Percentiles rank a stretch among this genome's conserved stretches.
Evolutionary conservation across 768 basidiomycete species (phyloP).

Genomic region (Mycena crocata): DNA sequence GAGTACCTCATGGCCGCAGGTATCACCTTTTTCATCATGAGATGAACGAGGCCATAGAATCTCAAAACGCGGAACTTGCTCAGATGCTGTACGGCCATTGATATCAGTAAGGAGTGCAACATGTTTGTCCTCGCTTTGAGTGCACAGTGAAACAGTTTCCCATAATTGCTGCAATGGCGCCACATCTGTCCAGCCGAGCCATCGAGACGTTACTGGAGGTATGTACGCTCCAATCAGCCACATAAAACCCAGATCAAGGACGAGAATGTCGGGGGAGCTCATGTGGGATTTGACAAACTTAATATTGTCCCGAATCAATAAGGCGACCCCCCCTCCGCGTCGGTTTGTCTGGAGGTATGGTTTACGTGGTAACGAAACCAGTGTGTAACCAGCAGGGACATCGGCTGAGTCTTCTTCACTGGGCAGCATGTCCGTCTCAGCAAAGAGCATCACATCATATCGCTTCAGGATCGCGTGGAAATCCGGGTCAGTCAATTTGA

Average conservation of each 20-base stretch:
- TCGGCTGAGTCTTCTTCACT: background rate
- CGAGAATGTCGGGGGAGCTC: conserved; percentile 10
- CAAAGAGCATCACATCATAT: conserved; percentile 17
- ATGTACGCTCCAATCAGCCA: conserved; percentile 19
- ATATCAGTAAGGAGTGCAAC: background rate
- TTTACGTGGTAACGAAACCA: background rate
- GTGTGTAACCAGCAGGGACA: background rate
- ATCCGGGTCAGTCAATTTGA: background rate
- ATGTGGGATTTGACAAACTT: background rate
- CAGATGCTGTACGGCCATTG: conserved; percentile 8
- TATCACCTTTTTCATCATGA: background rate
- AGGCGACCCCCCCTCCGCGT: conserved; percentile 2
- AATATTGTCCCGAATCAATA: conserved; percentile 13
- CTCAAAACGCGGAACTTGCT: background rate
- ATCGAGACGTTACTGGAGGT: conserved; percentile 4
- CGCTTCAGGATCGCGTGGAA: background rate
- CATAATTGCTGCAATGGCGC: conserved; percentile 11
- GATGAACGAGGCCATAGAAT: background rate
- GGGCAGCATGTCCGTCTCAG: conserved; percentile 11
- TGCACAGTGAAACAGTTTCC: conserved; percentile 14
- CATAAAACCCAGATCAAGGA: conserved; percentile 11
- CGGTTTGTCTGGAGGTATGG: background rate
- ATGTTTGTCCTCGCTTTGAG: conserved; percentile 2
- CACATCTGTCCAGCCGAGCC: conserved; percentile 22
- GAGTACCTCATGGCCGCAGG: background rate